Evolutionary conservation across 176 grass and related monocot species (phyloP).

Genomic region (Avena sativa): DNA sequence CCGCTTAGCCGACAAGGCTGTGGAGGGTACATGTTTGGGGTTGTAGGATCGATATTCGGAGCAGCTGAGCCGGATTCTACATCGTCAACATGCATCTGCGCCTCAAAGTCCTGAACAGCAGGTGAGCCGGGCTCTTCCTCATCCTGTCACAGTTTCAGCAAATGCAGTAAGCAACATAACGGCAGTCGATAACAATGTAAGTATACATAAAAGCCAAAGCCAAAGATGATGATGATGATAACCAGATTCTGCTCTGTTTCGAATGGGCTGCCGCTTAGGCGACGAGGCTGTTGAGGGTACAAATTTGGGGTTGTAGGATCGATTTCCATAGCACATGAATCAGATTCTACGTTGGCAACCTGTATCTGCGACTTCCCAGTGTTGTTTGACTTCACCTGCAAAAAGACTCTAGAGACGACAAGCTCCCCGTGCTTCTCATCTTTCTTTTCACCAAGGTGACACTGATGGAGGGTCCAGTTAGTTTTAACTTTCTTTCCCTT

Average conservation of each 20-base stretch:
- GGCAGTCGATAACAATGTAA: too few relatives aligned
- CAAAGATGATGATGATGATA: not conserved
- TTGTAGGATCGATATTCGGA: slow-evolving; percentile 58
- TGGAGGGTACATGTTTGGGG: slow-evolving; percentile 57
- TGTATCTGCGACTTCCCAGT: slow-evolving; percentile 4
- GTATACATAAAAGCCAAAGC: not conserved
- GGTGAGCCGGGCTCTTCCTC: too few relatives aligned
- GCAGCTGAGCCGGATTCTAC: slow-evolving; percentile 24
- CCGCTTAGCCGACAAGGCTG: slow-evolving; percentile 39
- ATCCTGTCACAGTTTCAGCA: too few relatives aligned
- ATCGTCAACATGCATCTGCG: not conserved
- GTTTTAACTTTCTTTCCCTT: slow-evolving; percentile 29
- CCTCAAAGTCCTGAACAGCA: too few relatives aligned
- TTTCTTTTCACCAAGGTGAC: slow-evolving; percentile 64
- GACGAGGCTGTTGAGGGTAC: slow-evolving; percentile 51
- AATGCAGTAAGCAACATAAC: too few relatives aligned
- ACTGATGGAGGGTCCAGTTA: slow-evolving; percentile 90
- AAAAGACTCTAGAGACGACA: slow-evolving; percentile 84
- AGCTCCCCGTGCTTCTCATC: slow-evolving; percentile 57
- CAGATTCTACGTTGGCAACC: slow-evolving; percentile 16
- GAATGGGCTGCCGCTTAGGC: slow-evolving; percentile 33
- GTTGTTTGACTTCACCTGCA: slow-evolving; percentile 44
- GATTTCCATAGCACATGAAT: slow-evolving; percentile 30
- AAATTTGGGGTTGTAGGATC: slow-evolving; percentile 65
- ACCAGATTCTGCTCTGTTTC: slow-evolving; percentile 56